Percentiles rank a stretch among this genome's conserved stretches.
Conservation (phyloP, 805 yeast genomes). For the Sporopachydermia lactativora region DNA sequence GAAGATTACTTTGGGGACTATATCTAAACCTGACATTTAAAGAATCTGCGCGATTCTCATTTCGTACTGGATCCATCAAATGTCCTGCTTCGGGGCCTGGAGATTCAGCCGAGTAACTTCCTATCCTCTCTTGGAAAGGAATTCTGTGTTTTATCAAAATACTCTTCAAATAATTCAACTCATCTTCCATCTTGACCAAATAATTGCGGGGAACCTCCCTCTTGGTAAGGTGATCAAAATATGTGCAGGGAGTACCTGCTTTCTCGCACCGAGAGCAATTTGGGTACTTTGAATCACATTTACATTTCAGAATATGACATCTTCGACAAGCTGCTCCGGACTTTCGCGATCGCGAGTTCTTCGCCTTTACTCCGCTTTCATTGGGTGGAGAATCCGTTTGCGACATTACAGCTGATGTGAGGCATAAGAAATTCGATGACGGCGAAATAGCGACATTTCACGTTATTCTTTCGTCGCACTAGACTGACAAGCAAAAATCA, state of each 20-base stretch:
- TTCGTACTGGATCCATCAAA: too few relatives aligned
- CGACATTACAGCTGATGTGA: too few relatives aligned
- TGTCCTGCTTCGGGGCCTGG: too few relatives aligned
- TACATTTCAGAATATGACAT: conserved; percentile 15
- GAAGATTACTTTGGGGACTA: too few relatives aligned
- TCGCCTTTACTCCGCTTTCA: too few relatives aligned
- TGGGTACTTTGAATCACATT: conserved; percentile 14
- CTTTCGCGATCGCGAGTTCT: neutral
- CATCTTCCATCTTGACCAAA: neutral
- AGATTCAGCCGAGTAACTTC: neutral
- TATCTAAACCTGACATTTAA: too few relatives aligned
- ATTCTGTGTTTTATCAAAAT: neutral
- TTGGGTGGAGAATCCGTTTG: too few relatives aligned
- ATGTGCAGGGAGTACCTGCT: conserved; percentile 5
- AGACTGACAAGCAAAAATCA: too few relatives aligned
- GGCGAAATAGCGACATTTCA: too few relatives aligned
- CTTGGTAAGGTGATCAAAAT: neutral
- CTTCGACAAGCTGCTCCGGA: conserved; percentile 12
- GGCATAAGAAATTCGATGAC: too few relatives aligned
- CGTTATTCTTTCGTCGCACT: too few relatives aligned
- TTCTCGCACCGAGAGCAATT: conserved; percentile 13
- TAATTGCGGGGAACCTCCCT: neutral
- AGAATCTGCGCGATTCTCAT: too few relatives aligned
- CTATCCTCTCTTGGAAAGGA: neutral
- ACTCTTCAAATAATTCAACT: neutral